Base-by-base conservation (phyloP, 2,329 filamentous ascomycete genomes). In the Fusarium sp. region DNA sequence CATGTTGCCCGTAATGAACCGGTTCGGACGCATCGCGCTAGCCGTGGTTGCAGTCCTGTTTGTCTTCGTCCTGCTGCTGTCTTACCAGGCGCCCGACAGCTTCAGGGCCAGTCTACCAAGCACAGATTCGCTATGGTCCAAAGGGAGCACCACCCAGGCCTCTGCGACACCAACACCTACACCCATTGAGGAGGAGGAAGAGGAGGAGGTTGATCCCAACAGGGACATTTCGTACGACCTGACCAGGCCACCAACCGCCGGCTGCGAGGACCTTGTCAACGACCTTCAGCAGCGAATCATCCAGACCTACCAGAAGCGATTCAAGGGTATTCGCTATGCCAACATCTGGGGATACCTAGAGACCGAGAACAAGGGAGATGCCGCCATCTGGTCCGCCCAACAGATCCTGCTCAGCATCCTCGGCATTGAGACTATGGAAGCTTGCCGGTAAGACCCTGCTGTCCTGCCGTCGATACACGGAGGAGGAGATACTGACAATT, bases 291-390 rank as follows among this genome's bases (percentile, higher is more conserved):
- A 78, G 50, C 76, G 73, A 30, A 73, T 78, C 38, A 78, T 78
- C 45, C 71, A 73, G 11, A 72, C 75, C 9, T 78, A 78, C 68
- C 68, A 77, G 56, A 69, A 77, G 63, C 69, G 77, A n/a, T 62
- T 79, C 50, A 50, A 68, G 14, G 76, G 77, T 52, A 74, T 79
- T 40, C 75, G 76, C 32, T 77, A 79, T 25, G 75, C 74, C 68
- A 78, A 78, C 71, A 79, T 79, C 63, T 79, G 76, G 76, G 76
- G 76, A 27, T 78, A 78, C 58, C 76, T 78, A n/a, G 75, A 78
- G 67, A 78, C 76, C 3, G 76, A 77, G 70, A 78, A 78, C 75
- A 78, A 78, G 76, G 76, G 76, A 47, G 76, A 78, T 45, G 76
- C 76, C 40, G 76, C 76, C 50, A 78, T 78, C 40, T 78, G 76